Evolutionary conservation across 2,329 filamentous ascomycete genomes (phyloP).

Genomic region (Mycosphaerella arachidis): DNA sequence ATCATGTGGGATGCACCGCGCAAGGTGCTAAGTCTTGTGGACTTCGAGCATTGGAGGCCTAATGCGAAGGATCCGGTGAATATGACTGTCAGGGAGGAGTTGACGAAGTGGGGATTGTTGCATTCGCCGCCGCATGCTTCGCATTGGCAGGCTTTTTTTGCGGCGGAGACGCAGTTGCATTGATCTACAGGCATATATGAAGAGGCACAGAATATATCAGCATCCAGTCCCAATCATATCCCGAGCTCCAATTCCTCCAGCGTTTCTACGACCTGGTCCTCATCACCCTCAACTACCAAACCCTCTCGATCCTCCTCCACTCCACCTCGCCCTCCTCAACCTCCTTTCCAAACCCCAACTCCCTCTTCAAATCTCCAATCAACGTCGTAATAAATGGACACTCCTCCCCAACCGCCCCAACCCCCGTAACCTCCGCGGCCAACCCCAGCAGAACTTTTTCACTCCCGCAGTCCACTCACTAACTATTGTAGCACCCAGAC

Average conservation of each 20-base stretch:
- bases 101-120: conserved; percentile 29
- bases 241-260: too few species aligned
- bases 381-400: too few species aligned
- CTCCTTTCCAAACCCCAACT: neutral
- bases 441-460: too few species aligned
- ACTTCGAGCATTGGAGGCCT: conserved; percentile 30
- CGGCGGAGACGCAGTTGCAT: conserved; percentile 5
- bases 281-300: neutral
- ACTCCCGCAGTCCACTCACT: too few species aligned
- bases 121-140: conserved; percentile 22
- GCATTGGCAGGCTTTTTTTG: conserved; percentile 20
- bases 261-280: too few species aligned
- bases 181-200: neutral
- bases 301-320: neutral
- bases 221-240: neutral
- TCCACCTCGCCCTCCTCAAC: too few species aligned
- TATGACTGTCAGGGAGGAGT: conserved; percentile 23
- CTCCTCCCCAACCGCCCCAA: too few species aligned
- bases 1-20: conserved; percentile 27
- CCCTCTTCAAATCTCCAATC: too few species aligned
- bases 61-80: conserved; percentile 24
- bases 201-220: neutral
- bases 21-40: conserved; percentile 24
- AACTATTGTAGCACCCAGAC: too few species aligned
- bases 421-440: too few species aligned